These are phyloP conservation scores for Globisporangium cystogenes DNA, from an alignment of 352 stramenopile species.

Conservation along the genomic window DNA sequence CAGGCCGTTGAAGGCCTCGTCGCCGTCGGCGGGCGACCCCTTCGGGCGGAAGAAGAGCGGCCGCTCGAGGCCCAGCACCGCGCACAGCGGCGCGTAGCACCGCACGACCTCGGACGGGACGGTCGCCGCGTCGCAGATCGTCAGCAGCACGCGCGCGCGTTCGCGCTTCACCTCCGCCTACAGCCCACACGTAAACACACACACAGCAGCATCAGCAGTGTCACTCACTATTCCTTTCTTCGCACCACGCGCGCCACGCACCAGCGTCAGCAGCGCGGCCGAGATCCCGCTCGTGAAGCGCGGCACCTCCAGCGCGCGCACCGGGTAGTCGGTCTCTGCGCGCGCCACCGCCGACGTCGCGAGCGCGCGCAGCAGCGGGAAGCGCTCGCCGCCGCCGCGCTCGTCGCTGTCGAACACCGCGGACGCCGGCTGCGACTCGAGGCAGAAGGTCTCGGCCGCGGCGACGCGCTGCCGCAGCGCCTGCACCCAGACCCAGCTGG, in stretches of 20 bases:
- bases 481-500: slow-evolving; percentile 47
- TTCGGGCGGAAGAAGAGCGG: slow-evolving; percentile 25
- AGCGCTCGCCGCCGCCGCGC: slow-evolving; percentile 17
- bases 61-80: slow-evolving; percentile 30
- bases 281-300: slow-evolving; percentile 49
- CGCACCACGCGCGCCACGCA: slow-evolving; percentile 15
- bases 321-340: slow-evolving; percentile 14
- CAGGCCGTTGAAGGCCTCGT: slow-evolving; percentile 32
- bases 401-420: slow-evolving; percentile 44
- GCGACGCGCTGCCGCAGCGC: slow-evolving; percentile 33
- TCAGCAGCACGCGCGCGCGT: slow-evolving; percentile 49
- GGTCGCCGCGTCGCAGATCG: slow-evolving; percentile 36
- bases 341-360: slow-evolving; percentile 26
- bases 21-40: not conserved
- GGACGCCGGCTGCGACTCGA: slow-evolving; percentile 50
- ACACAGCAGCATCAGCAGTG: too few relatives aligned
- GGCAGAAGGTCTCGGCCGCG: slow-evolving; percentile 40
- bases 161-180: slow-evolving; percentile 52
- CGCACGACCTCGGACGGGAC: slow-evolving; percentile 33
- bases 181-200: not conserved
- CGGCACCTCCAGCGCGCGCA: slow-evolving; percentile 45
- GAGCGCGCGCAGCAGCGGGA: slow-evolving; percentile 40
- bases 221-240: too few relatives aligned
- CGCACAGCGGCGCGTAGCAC: slow-evolving; percentile 37
- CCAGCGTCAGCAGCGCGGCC: slow-evolving; percentile 53